A percentile compares a stretch with the other conserved stretches of the same genome.
Evolutionary conservation across 2,329 filamentous ascomycete genomes (phyloP).

Genomic region (Calonectria honghensis): DNA sequence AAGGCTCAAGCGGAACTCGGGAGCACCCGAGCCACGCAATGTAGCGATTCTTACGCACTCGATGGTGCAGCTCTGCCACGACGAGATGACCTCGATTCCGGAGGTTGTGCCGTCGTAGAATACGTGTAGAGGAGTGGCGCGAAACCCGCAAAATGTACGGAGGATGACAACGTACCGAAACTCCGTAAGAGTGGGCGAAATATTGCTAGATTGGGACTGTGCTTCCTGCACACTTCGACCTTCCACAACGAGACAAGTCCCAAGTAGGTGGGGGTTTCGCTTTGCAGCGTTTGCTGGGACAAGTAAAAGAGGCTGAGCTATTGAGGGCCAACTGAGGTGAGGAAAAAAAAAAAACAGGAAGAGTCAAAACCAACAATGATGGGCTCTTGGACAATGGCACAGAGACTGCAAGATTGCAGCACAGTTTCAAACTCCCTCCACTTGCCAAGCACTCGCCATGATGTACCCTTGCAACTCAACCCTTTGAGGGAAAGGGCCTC

Average conservation of each 20-base stretch:
- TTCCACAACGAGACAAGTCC: conserved; percentile 17
- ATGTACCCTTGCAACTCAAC: neutral
- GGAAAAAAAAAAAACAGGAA: neutral
- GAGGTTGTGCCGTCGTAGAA: neutral
- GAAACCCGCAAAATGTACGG: conserved; percentile 6
- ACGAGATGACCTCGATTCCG: neutral
- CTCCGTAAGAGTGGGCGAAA: conserved; percentile 7
- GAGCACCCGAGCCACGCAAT: neutral
- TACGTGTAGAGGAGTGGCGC: neutral
- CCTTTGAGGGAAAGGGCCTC: neutral
- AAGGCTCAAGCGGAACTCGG: no score
- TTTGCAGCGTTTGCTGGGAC: neutral
- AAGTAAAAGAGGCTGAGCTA: neutral
- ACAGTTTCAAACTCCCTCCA: neutral
- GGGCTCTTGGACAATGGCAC: neutral
- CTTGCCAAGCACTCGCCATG: conserved; percentile 11
- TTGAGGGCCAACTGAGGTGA: neutral
- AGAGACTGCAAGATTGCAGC: neutral
- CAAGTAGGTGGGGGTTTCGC: neutral
- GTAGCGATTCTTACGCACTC: neutral
- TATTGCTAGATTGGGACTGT: conserved; percentile 1
- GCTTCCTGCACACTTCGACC: conserved; percentile 14
- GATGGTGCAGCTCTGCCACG: neutral
- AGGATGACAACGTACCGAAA: neutral
- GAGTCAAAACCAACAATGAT: neutral